Conservation (phyloP, 495 filamentous ascomycete species). For the Cetradonia linearis region DNA sequence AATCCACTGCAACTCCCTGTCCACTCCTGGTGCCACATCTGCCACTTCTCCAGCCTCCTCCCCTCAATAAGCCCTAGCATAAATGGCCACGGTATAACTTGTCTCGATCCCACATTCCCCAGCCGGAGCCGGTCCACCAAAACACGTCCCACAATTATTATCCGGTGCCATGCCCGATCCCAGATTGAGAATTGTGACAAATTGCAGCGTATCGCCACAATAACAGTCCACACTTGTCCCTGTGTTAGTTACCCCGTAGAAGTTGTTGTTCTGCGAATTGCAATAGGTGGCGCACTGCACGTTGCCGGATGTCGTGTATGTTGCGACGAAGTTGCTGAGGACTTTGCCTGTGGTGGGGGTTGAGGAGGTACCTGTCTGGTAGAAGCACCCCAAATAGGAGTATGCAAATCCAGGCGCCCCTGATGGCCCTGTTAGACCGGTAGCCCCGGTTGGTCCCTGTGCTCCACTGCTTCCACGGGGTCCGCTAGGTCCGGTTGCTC, state of each 20-base stretch:
- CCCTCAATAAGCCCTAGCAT: constrained; percentile 10
- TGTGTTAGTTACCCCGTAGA: constrained; percentile 6
- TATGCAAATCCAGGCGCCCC: constrained; percentile 8
- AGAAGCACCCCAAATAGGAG: constrained; percentile 13
- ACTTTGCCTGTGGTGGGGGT: constrained; percentile 9
- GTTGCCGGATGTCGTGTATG: constrained; percentile 6
- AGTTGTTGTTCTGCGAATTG: constrained; percentile 13
- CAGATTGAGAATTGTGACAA: background rate
- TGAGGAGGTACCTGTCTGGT: constrained; percentile 4
- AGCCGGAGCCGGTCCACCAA: constrained; percentile 5
- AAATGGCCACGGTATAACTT: constrained; percentile 12
- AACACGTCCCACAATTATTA: constrained; percentile 11
- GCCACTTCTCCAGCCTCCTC: background rate
- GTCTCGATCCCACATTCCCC: constrained; percentile 10
- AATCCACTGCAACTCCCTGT: background rate
- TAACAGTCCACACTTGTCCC: constrained; percentile 14
- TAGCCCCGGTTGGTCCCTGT: constrained; percentile 4
- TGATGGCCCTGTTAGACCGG: background rate
- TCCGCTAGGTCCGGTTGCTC: background rate
- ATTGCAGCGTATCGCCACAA: constrained; percentile 3
- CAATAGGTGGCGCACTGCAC: constrained; percentile 5
- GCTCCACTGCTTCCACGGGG: background rate
- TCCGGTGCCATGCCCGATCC: constrained; percentile 5
- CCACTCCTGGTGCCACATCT: background rate
- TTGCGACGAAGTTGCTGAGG: constrained; percentile 1